phyloP scores from a whole-genome alignment of 176 grass and related monocot genomes.

The Rhynchospora pubera region DNA sequence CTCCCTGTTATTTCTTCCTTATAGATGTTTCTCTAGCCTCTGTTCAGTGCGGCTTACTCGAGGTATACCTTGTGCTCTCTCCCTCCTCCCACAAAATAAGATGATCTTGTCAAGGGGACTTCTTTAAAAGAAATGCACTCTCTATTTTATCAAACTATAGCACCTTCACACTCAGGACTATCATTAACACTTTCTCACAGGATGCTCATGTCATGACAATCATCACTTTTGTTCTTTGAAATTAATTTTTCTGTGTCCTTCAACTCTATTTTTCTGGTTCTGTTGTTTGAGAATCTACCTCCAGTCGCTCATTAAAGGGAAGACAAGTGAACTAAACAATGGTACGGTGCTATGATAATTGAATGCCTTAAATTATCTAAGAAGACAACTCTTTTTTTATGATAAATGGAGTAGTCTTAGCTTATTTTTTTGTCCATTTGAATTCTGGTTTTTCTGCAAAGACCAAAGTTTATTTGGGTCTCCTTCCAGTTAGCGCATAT shows the following conservation, averaged over 20 bases:
- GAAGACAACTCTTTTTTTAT: background rate
- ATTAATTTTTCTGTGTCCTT: background rate
- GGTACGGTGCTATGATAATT: background rate
- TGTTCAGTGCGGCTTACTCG: conserved; percentile 57
- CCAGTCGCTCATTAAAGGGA: background rate
- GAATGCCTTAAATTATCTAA: background rate
- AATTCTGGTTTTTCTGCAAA: background rate
- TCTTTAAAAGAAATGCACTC: background rate
- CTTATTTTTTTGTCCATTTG: background rate
- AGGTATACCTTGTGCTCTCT: conserved; percentile 39
- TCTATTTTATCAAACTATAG: background rate
- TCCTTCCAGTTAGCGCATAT: background rate
- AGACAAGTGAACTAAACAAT: background rate
- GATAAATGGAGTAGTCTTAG: background rate
- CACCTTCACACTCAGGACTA: too few species aligned
- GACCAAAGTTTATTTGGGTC: background rate
- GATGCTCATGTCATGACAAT: background rate
- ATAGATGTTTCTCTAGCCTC: conserved; percentile 86
- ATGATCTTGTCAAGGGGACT: background rate
- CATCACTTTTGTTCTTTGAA: background rate
- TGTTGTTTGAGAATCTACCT: background rate
- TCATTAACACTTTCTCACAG: background rate
- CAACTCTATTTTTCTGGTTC: background rate
- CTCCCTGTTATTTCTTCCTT: conserved; percentile 90
- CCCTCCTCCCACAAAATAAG: background rate